These are phyloP conservation scores for Gardenia jasminoides DNA, from an alignment of 257 asterid species.

Conservation along the genomic window DNA sequence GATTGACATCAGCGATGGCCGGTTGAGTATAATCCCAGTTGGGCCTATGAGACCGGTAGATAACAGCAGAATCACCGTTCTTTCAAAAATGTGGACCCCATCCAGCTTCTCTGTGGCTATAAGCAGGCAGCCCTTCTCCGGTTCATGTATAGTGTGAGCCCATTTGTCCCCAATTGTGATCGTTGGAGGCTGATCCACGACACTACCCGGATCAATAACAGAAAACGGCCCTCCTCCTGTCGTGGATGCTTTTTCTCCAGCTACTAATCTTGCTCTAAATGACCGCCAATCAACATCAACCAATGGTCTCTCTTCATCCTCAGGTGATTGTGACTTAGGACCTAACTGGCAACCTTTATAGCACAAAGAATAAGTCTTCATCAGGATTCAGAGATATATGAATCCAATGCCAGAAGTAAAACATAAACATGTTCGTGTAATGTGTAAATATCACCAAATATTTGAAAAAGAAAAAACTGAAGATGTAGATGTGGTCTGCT, in stretches of 20 bases:
- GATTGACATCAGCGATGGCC: conserved; percentile 92
- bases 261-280: conserved; percentile 71
- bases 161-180: conserved; percentile 54
- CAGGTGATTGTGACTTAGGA: conserved; percentile 46
- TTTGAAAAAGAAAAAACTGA: background rate
- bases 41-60: conserved; percentile 70
- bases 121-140: conserved; percentile 73
- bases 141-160: conserved; percentile 82
- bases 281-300: conserved; percentile 70
- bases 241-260: conserved; percentile 33
- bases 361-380: background rate
- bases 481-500: no score
- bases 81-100: conserved; percentile 84
- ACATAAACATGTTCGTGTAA: background rate
- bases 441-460: background rate
- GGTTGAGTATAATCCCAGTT: conserved; percentile 68
- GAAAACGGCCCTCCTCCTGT: conserved; percentile 30
- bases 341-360: conserved; percentile 47
- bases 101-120: conserved; percentile 82
- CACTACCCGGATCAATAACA: conserved; percentile 28
- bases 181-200: conserved; percentile 26
- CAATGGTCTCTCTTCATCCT: conserved; percentile 45
- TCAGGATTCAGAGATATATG: background rate
- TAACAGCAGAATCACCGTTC: conserved; percentile 65
- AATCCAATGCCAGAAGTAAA: background rate